Percentiles rank a stretch among this genome's conserved stretches.
Conservation (phyloP, 139 green algal genomes). For the Chlorokybus atmophyticus region DNA sequence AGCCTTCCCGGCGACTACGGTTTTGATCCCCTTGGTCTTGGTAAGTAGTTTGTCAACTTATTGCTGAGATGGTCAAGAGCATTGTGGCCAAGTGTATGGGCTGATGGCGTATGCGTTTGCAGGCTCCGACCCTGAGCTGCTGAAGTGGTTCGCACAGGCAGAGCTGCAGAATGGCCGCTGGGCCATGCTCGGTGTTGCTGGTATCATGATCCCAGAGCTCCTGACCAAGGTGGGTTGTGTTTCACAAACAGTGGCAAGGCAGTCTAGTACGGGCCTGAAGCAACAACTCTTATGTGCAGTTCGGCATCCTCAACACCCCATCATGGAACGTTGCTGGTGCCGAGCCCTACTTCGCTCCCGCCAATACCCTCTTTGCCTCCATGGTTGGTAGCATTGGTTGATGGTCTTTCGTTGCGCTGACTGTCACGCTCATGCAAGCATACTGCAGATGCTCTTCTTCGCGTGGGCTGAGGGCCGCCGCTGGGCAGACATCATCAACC, state of each 20-base stretch:
- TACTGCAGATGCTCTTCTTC: slow-evolving; percentile 35
- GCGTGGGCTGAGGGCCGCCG: slow-evolving; percentile 37
- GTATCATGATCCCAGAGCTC: slow-evolving; percentile 30
- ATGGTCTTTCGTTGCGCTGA: not conserved
- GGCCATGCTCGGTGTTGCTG: slow-evolving; percentile 39
- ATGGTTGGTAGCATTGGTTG: not conserved
- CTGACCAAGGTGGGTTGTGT: slow-evolving; percentile 15
- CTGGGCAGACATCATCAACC: slow-evolving; percentile 40
- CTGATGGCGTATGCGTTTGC: slow-evolving; percentile 1
- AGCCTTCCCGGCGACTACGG: slow-evolving; percentile 36
- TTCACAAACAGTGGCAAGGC: too few species aligned
- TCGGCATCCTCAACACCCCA: slow-evolving; percentile 15
- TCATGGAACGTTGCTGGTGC: slow-evolving; percentile 25
- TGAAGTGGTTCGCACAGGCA: slow-evolving; percentile 38
- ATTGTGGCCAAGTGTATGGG: too few species aligned
- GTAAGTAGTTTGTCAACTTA: too few species aligned
- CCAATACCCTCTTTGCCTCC: slow-evolving; percentile 22
- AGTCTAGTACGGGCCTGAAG: too few species aligned
- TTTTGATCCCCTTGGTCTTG: slow-evolving; percentile 37
- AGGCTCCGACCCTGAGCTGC: slow-evolving; percentile 19
- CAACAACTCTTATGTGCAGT: too few species aligned
- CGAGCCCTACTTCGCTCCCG: slow-evolving; percentile 24
- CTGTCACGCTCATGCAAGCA: slow-evolving; percentile 2
- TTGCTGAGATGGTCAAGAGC: too few species aligned
- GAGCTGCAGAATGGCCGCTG: slow-evolving; percentile 33